Percentiles rank a stretch among this genome's conserved stretches.
phyloP scores from a whole-genome alignment of 2,329 filamentous ascomycete genomes.

The Acephala macrosclerotiorum region DNA sequence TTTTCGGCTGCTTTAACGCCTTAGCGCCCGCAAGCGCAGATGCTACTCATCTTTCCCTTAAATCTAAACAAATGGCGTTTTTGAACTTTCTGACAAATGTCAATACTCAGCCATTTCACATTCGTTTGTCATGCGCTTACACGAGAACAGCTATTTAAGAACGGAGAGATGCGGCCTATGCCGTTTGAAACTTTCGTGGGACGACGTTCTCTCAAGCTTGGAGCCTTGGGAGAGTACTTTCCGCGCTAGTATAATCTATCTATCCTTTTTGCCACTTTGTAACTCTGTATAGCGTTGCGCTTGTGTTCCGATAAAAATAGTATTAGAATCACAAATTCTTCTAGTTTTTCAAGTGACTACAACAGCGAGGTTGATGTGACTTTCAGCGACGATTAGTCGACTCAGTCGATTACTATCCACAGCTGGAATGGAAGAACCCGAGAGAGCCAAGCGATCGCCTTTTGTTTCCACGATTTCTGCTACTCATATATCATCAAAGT shows the following conservation, averaged over 20 bases:
- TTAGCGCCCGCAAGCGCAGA: slow-evolving; percentile 8
- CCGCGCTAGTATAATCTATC: slow-evolving; percentile 23
- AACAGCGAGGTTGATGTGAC: slow-evolving; percentile 21
- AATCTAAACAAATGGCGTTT: slow-evolving; percentile 1
- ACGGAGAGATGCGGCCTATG: slow-evolving; percentile 24
- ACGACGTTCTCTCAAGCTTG: slow-evolving; percentile 2
- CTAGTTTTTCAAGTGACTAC: slow-evolving; percentile 13
- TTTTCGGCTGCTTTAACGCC: slow-evolving; percentile 1
- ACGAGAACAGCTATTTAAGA: slow-evolving; percentile 15
- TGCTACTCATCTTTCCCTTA: slow-evolving; percentile 2
- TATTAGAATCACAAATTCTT: slow-evolving; percentile 19
- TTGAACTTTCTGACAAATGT: slow-evolving; percentile 2
- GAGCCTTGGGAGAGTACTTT: slow-evolving; percentile 23
- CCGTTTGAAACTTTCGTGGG: slow-evolving; percentile 17
- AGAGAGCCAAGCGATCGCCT: slow-evolving; percentile 15
- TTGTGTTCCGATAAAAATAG: slow-evolving; percentile 16
- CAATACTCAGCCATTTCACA: slow-evolving; percentile 1
- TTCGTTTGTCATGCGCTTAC: slow-evolving; percentile 5
- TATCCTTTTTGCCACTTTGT: slow-evolving; percentile 11
- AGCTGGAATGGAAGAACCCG: slow-evolving; percentile 10
- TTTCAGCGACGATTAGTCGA: slow-evolving; percentile 13
- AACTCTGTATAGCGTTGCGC: slow-evolving; percentile 18
- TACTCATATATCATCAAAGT: slow-evolving; percentile 25
- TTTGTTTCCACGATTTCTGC: slow-evolving; percentile 28
- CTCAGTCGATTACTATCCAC: slow-evolving; percentile 19